Evolutionary conservation across 2,329 filamentous ascomycete genomes (phyloP).

Genomic region (Talaromyces sp.): DNA sequence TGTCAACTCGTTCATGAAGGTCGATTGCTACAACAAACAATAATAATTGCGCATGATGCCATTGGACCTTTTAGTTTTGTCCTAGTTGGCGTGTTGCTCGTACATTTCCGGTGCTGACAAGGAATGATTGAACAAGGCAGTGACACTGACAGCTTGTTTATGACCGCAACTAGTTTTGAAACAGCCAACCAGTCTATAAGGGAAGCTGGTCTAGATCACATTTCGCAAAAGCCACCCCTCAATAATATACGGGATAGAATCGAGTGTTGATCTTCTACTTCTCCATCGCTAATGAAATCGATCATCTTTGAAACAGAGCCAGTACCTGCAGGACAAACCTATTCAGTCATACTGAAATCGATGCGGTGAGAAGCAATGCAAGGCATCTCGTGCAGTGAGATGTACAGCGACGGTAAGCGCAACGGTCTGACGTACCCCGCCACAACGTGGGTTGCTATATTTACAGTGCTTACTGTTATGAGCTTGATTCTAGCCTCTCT

Average conservation of each 20-base stretch:
- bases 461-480: not conserved
- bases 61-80: not conserved
- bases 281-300: too few species aligned
- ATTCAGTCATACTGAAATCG: too few species aligned
- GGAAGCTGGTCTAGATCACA: not conserved
- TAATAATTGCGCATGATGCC: not conserved
- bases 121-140: not conserved
- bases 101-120: not conserved
- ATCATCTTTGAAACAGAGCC: too few species aligned
- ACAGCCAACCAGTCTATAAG: not conserved
- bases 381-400: not conserved
- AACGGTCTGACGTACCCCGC: not conserved
- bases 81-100: not conserved
- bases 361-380: not conserved
- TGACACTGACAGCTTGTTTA: not conserved
- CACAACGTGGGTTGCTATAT: not conserved
- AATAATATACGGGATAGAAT: not conserved
- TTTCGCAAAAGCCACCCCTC: not conserved
- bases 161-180: not conserved
- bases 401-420: not conserved
- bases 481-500: not conserved
- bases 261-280: too few species aligned
- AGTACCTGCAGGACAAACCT: too few species aligned
- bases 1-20: not conserved
- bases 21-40: not conserved